These are phyloP conservation scores for Nakazawaea wickerhamii DNA, from an alignment of 805 yeast genomes.

Conservation along the genomic window DNA sequence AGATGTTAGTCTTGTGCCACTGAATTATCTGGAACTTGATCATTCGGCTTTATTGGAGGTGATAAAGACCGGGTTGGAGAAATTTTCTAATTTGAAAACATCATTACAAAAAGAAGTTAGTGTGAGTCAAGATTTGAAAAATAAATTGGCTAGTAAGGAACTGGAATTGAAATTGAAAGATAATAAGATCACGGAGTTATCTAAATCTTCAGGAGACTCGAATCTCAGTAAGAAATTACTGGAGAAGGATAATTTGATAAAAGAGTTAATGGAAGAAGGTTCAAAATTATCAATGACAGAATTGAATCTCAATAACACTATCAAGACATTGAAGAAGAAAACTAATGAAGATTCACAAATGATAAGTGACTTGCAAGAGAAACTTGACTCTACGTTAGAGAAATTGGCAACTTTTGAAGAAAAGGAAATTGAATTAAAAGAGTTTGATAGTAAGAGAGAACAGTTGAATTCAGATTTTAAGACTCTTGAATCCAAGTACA, in stretches of 20 bases:
- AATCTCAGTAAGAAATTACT: conserved; percentile 26
- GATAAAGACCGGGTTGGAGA: not conserved
- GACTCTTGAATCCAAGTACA: conserved; percentile 20
- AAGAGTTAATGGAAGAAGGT: conserved; percentile 70
- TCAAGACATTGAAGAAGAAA: conserved; percentile 54
- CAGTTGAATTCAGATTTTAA: conserved; percentile 17
- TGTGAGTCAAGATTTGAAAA: conserved; percentile 11
- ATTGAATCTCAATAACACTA: conserved; percentile 56
- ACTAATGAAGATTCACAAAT: conserved; percentile 34
- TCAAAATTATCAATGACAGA: conserved; percentile 68
- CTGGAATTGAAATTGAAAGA: conserved; percentile 1
- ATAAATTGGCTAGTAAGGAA: conserved; percentile 9
- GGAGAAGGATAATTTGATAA: conserved; percentile 57
- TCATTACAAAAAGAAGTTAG: conserved; percentile 15
- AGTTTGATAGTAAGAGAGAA: conserved; percentile 26
- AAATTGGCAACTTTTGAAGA: conserved; percentile 8
- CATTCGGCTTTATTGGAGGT: conserved; percentile 1
- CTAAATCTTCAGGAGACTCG: conserved; percentile 6
- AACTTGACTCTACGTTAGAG: conserved; percentile 17
- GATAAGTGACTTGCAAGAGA: conserved; percentile 24
- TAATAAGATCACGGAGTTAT: not conserved
- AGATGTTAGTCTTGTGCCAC: not conserved
- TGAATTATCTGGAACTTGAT: conserved; percentile 2
- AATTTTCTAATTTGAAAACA: conserved; percentile 13
- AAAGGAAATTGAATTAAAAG: conserved; percentile 34